A percentile compares a stretch with the other conserved stretches of the same genome.
These are phyloP conservation scores for Candida ovalis DNA, from an alignment of 805 yeast genomes.

Conservation along the genomic window DNA sequence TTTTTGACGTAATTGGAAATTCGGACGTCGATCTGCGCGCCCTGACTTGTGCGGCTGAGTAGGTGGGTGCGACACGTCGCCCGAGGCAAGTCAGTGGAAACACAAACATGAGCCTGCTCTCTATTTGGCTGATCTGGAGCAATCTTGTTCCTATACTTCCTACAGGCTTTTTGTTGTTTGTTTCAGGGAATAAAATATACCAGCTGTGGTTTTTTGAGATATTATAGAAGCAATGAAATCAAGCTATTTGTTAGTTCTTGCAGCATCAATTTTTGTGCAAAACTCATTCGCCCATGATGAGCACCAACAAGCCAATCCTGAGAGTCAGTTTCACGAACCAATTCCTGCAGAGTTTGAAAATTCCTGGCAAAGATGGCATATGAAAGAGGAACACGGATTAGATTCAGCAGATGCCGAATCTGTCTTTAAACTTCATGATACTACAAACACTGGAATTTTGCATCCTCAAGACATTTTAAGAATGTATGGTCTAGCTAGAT, in stretches of 20 bases:
- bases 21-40: too few species aligned
- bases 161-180: too few species aligned
- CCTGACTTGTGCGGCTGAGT: too few species aligned
- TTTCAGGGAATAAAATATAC: too few species aligned
- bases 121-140: too few species aligned
- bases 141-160: too few species aligned
- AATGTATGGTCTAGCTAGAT: slow-evolving; percentile 75
- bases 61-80: too few species aligned
- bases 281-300: background rate
- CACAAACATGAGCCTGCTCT: background rate
- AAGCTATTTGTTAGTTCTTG: background rate
- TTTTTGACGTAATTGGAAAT: too few species aligned
- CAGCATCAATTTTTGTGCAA: background rate
- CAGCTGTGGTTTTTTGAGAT: background rate
- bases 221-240: background rate
- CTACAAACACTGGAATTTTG: slow-evolving; percentile 53
- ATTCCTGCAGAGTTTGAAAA: slow-evolving; percentile 47
- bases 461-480: slow-evolving; percentile 63
- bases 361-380: slow-evolving; percentile 84
- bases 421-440: slow-evolving; percentile 80
- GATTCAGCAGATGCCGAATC: slow-evolving; percentile 69
- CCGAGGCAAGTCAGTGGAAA: too few species aligned
- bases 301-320: slow-evolving; percentile 6
- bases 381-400: slow-evolving; percentile 82
- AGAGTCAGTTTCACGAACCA: slow-evolving; percentile 34